These are phyloP conservation scores for Bolboschoenoplectus hybrid DNA, from an alignment of 202 grass and related monocot genomes.

Conservation along the genomic window DNA sequence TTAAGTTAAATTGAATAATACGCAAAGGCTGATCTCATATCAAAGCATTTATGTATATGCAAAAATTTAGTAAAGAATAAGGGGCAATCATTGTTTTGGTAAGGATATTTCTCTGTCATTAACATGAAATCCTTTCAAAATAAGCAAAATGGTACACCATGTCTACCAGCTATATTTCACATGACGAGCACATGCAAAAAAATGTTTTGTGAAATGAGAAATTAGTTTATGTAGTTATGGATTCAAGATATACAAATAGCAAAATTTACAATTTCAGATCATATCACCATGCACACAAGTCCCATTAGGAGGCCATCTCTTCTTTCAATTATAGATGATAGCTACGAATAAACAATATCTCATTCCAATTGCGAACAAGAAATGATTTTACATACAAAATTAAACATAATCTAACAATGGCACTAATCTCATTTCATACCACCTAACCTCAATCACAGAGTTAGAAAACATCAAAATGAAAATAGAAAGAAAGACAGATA, in stretches of 20 bases:
- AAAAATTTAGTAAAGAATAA: slow-evolving; percentile 26
- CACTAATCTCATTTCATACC: slow-evolving; percentile 9
- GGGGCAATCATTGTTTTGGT: slow-evolving; percentile 30
- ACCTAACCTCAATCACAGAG: slow-evolving; percentile 23
- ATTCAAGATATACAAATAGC: slow-evolving; percentile 1
- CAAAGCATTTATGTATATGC: background rate
- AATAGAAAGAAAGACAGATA: background rate
- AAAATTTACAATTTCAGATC: background rate
- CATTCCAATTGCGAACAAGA: slow-evolving; percentile 31
- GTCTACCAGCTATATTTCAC: background rate
- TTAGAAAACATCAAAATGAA: slow-evolving; percentile 33
- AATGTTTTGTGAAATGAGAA: background rate
- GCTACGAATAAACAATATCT: slow-evolving; percentile 22
- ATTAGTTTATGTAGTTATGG: slow-evolving; percentile 1
- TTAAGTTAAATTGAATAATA: background rate
- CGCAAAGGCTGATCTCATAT: slow-evolving; percentile 31
- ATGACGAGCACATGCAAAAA: slow-evolving; percentile 17
- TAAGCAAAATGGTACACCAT: background rate
- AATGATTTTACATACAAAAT: slow-evolving; percentile 36
- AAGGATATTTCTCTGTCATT: slow-evolving; percentile 21
- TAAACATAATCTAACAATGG: slow-evolving; percentile 20
- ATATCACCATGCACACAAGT: background rate
- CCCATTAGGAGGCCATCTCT: background rate
- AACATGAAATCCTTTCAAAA: slow-evolving; percentile 29
- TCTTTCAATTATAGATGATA: background rate